Percentiles rank a stretch among this genome's conserved stretches.
Conservation (phyloP, 1,284 basidiomycete species). For the Ceratobasidium papillatum region DNA sequence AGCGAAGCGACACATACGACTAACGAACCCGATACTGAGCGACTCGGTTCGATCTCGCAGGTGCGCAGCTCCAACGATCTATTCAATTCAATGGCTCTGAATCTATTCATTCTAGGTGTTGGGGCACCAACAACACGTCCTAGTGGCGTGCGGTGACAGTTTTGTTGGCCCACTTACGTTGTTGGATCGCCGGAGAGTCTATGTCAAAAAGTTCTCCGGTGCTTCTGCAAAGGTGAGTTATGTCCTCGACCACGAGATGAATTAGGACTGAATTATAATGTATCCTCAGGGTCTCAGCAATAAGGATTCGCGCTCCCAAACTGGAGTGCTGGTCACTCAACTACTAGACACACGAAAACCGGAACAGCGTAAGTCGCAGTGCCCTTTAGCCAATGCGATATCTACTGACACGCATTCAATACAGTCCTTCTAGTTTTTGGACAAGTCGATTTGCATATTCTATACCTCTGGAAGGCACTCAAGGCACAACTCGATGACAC, state of each 20-base stretch:
- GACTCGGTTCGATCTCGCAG: conserved; percentile 39
- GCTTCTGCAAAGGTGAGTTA: conserved; percentile 40
- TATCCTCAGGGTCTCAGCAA: conserved; percentile 30
- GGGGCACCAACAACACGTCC: conserved; percentile 40
- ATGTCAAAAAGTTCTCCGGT: conserved; percentile 39
- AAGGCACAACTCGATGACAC: conserved; percentile 34
- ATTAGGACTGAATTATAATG: background rate
- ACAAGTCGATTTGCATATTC: conserved; percentile 40
- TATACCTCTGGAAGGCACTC: conserved; percentile 42
- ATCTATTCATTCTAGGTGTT: conserved; percentile 20
- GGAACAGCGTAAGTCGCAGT: conserved; percentile 9
- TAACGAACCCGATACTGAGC: conserved; percentile 39
- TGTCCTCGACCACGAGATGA: background rate
- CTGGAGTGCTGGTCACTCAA: conserved; percentile 39
- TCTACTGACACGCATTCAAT: background rate
- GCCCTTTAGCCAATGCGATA: background rate
- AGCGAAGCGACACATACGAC: conserved; percentile 31
- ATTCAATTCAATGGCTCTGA: background rate
- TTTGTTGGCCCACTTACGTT: conserved; percentile 40
- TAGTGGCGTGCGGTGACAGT: conserved; percentile 40
- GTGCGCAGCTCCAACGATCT: conserved; percentile 2
- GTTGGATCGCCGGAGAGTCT: conserved; percentile 30
- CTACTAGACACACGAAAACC: conserved; percentile 29
- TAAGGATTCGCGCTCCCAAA: conserved; percentile 37
- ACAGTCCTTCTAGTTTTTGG: conserved; percentile 34